Evolutionary conservation across 805 yeast genomes (phyloP).

Genomic region (Naumovozyma dairenensis): DNA sequence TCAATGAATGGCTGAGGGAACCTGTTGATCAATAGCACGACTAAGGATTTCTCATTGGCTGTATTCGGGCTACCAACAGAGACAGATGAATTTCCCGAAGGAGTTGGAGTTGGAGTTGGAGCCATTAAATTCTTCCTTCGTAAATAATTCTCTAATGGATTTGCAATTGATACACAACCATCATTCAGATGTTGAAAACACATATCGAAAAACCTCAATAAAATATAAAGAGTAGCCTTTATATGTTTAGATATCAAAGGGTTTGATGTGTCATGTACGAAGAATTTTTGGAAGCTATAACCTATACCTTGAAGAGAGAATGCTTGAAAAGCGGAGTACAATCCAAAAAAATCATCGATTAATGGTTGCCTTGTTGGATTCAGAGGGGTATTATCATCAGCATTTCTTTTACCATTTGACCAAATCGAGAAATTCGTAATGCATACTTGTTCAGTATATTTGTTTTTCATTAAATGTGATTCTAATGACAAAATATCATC

Average conservation of each 20-base stretch:
- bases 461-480: constrained; percentile 21
- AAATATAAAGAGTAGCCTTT: constrained; percentile 22
- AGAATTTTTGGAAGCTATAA: constrained; percentile 13
- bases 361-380: constrained; percentile 16
- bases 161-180: constrained; percentile 18
- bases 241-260: too few species aligned
- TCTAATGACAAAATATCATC: constrained; percentile 17
- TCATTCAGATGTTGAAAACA: constrained; percentile 17
- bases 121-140: constrained; percentile 5
- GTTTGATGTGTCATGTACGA: too few species aligned
- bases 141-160: constrained; percentile 19
- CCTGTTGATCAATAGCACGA: constrained; percentile 8
- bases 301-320: constrained; percentile 27
- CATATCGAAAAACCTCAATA: constrained; percentile 22
- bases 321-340: constrained; percentile 21
- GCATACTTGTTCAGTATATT: constrained; percentile 16
- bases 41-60: constrained; percentile 11
- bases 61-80: neutral
- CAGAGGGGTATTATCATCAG: constrained; percentile 15
- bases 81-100: neutral
- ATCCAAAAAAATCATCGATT: constrained; percentile 24
- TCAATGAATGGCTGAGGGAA: constrained; percentile 13
- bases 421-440: constrained; percentile 18
- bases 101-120: constrained; percentile 14
- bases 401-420: constrained; percentile 5